phyloP scores from a whole-genome alignment of 2,329 filamentous ascomycete species.

The Endoconidiophora polonica region DNA sequence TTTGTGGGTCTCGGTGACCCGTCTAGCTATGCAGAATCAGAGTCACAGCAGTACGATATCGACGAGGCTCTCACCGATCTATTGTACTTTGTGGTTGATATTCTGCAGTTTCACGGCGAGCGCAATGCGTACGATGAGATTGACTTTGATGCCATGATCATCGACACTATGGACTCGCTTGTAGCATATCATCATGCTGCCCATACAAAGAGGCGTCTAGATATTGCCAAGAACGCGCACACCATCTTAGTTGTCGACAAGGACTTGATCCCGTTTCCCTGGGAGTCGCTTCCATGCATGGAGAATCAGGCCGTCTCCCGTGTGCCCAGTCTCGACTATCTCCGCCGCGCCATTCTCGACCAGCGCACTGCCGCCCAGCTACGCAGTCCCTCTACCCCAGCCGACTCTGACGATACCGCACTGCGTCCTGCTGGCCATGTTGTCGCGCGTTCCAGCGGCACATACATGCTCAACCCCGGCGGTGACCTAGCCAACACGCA shows the following conservation, averaged over 20 bases:
- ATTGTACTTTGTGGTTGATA: constrained; percentile 90
- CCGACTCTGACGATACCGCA: constrained; percentile 16
- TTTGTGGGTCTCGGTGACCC: constrained; percentile 83
- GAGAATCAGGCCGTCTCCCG: constrained; percentile 64
- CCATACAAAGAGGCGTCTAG: constrained; percentile 15
- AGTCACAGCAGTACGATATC: constrained; percentile 50
- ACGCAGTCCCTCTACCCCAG: background rate
- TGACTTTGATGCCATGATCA: constrained; percentile 80
- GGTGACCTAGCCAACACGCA: constrained; percentile 72
- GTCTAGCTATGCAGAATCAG: constrained; percentile 45
- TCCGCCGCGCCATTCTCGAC: constrained; percentile 59
- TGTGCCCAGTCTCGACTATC: constrained; percentile 68
- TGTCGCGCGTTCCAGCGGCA: constrained; percentile 38
- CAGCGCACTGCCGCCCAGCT: constrained; percentile 17
- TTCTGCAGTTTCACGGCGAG: constrained; percentile 92
- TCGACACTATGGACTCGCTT: constrained; percentile 75
- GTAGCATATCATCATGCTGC: constrained; percentile 52
- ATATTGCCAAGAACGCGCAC: constrained; percentile 37
- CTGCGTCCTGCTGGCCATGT: constrained; percentile 28
- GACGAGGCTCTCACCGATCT: constrained; percentile 86
- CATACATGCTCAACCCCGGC: constrained; percentile 80
- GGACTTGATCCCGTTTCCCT: constrained; percentile 76
- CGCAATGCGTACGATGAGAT: constrained; percentile 95
- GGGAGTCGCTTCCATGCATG: constrained; percentile 87
- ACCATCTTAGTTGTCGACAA: constrained; percentile 87